phyloP scores from a whole-genome alignment of 305 asterid genomes.

The Solanum hybrid region DNA sequence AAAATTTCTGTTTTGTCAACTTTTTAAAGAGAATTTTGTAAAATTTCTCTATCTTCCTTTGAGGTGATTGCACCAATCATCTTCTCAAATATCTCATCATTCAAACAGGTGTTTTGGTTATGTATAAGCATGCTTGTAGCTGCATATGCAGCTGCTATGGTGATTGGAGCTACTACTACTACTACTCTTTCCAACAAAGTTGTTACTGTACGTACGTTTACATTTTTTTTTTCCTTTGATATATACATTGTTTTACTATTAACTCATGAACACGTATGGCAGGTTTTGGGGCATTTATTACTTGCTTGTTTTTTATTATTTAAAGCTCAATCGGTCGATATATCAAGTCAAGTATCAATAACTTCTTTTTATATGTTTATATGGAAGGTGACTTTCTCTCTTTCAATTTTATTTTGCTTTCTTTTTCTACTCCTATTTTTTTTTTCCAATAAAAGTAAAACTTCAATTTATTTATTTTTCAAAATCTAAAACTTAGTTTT shows the following conservation, averaged over 20 bases:
- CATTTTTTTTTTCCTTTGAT: no score
- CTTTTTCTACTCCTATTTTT: not conserved
- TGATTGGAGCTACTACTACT: slow-evolving; percentile 13
- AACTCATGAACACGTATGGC: not conserved
- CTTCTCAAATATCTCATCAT: not conserved
- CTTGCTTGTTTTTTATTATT: slow-evolving; percentile 7
- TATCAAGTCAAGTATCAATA: slow-evolving; percentile 6
- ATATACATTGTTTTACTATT: not conserved
- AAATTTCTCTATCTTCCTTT: no score
- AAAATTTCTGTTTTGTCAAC: no score
- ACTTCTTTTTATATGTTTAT: slow-evolving; percentile 15
- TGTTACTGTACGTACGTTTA: slow-evolving; percentile 6
- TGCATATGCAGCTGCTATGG: slow-evolving; percentile 18
- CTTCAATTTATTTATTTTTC: not conserved
- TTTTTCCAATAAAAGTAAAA: not conserved
- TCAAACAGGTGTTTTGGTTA: slow-evolving; percentile 15
- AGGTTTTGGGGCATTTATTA: slow-evolving; percentile 14
- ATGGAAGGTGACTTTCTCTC: slow-evolving; percentile 14
- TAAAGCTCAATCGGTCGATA: slow-evolving; percentile 7
- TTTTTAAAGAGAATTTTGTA: no score
- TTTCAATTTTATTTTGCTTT: no score
- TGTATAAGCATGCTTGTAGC: slow-evolving; percentile 12
- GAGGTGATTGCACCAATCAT: no score
- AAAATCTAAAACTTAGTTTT: not conserved
- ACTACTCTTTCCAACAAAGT: slow-evolving; percentile 1